Base-by-base conservation (phyloP, 257 asterid species). In the Cinchona pubescens region DNA sequence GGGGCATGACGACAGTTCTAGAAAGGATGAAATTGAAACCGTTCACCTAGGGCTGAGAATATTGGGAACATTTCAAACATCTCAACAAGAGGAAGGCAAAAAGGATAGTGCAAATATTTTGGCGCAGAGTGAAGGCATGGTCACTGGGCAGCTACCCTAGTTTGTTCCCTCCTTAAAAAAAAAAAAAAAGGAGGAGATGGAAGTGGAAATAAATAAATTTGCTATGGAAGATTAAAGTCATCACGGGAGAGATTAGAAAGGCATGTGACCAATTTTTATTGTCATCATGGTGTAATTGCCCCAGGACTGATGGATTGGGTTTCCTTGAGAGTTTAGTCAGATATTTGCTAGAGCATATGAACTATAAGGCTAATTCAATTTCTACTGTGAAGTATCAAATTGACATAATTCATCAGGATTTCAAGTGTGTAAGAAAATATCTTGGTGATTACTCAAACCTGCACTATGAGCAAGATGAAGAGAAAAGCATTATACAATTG, bases 251-350 rank as follows among this genome's bases (percentile, higher is more conserved):
- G 60, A 19, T 53, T 19, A 15, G 55, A 48, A 53, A 21, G 25
- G 11, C 27, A 2, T 21, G 21, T 53, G 27, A 18, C 27, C 25
- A 53, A 1, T 19, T 53, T 53, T 53, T 10, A 19, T 3, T 19
- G 60, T 53, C 60, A 19, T 53, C 27, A 3, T 53, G 60, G 60
- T 53, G 27, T 53, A 53, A 53, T 23, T 53, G 25, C 60, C 60
- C 60, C 27, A 53, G 25, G 60, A 53, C 60, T 53, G 60, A 53
- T 53, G 60, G 27, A 18, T 23, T 69, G 45, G 74, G 74, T 27
- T 69, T 69, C 53, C 38, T 69, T 48, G 43, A 69, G 30, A 7
- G 19, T 5, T 48, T 69, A 11, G 11, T 69, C 11, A 42, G 51
- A 69, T 29, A 69, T 38, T 42, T 46, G 27, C 19, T 15, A 27